phyloP scores from a whole-genome alignment of 2,329 filamentous ascomycete species.

The Fusarium sp. region DNA sequence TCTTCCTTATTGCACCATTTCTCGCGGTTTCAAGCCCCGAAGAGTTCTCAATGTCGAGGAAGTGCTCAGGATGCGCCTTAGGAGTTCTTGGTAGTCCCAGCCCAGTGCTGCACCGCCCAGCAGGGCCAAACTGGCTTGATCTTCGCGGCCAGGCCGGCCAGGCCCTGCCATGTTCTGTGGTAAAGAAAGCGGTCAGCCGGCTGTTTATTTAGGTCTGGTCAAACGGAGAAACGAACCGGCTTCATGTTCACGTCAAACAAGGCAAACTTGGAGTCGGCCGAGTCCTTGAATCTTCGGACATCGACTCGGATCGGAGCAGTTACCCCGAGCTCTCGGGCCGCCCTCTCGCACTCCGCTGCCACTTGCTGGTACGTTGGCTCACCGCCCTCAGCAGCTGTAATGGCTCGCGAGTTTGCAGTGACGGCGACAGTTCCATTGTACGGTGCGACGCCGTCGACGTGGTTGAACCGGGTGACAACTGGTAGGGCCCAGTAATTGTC shows the following conservation, averaged over 20 bases:
- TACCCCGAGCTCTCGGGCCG: conserved; percentile 52
- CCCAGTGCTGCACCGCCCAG: conserved; percentile 27
- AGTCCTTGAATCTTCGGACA: conserved; percentile 52
- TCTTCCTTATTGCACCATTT: not conserved
- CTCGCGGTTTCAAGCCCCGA: not conserved
- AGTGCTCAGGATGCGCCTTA: conserved; percentile 21
- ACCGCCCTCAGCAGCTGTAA: conserved; percentile 42
- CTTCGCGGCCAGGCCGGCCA: conserved; percentile 27
- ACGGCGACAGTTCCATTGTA: conserved; percentile 39
- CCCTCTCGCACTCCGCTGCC: conserved; percentile 55
- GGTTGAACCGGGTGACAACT: conserved; percentile 34
- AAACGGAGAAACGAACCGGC: conserved; percentile 51
- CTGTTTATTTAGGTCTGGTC: not conserved
- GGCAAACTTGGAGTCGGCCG: conserved; percentile 52
- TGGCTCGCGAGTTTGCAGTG: conserved; percentile 56
- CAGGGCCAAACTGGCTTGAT: conserved; percentile 36
- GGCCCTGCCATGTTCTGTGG: conserved; percentile 36
- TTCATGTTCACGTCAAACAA: conserved; percentile 66
- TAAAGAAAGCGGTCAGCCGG: conserved; percentile 7
- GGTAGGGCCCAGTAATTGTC: conserved; percentile 58
- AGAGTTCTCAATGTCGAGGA: conserved; percentile 19
- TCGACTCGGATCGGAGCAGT: conserved; percentile 62
- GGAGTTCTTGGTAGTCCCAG: conserved; percentile 26
- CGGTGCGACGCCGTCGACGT: conserved; percentile 29
- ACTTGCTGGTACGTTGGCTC: conserved; percentile 33